Base-by-base conservation (phyloP, 331 rosid genomes). In the Quercus tomentella region DNA sequence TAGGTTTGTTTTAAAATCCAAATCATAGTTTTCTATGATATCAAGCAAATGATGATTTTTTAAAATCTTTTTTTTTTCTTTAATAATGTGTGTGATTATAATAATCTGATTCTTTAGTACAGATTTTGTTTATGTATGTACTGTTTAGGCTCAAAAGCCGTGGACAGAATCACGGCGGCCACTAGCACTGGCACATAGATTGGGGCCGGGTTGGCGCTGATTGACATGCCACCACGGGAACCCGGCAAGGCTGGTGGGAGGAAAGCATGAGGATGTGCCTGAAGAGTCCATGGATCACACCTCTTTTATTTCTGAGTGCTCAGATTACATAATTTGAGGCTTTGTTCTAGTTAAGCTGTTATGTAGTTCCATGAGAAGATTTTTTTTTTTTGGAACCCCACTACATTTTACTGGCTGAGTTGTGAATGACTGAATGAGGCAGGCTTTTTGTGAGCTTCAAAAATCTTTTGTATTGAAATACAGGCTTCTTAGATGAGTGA, bases 211-310 rank as follows among this genome's bases (percentile, higher is more conserved):
- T 89, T 94, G 68, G 98, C 91, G 86, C 84, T 94, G 68, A 94
- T 94, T 0, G 97, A 92, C 0, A 97, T 94, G 56, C 97, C 97
- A 0, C 77, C 97, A 0, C 66, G 98, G 97, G 61, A 94, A 94
- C 72, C 97, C 97, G 0, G 97, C 97, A 1, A 88, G 97, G 79
- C 83, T 94, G 81, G 90, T 94, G 18, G 97, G 97, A 62, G 97
- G 98, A 30, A 94, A 77, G 83, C 97, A 77, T 54, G 88, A 88
- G 80, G 98, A 94, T 60, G 92, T 92, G n/a, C 97, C 98, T 10
- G 98, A 94, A 58, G 97, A 94, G 79, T 94, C 97, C 52, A 94
- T 92, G 97, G 98, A 94, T 71, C 97, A 88, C 69, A 85, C 91
- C 1, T 88, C 89, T 17, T 94, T 94, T 76, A 90, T 94, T 17